A percentile compares a stretch with the other conserved stretches of the same genome.
These are phyloP conservation scores for Torrubiellomyces zombiae DNA, from an alignment of 2,329 filamentous ascomycete genomes.

Conservation along the genomic window DNA sequence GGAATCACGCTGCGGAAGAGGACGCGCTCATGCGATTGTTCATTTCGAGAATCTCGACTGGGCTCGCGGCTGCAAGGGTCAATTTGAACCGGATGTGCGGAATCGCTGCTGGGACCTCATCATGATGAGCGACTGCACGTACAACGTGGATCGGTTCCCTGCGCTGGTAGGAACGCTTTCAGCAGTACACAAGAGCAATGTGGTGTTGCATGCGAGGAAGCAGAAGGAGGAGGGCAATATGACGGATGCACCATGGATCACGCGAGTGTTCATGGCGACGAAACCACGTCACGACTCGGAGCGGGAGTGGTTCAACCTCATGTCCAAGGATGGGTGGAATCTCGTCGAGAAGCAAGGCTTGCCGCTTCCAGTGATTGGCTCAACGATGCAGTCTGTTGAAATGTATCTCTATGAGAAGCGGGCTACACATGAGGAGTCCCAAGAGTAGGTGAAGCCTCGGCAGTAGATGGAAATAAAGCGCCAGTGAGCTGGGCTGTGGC, in stretches of 20 bases:
- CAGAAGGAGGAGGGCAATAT: too few species aligned
- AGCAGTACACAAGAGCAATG: slow-evolving; percentile 25
- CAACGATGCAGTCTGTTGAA: slow-evolving; percentile 28
- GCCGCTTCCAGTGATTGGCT: slow-evolving; percentile 27
- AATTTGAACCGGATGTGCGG: slow-evolving; percentile 23
- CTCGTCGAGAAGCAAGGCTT: slow-evolving; percentile 23
- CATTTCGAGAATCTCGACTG: slow-evolving; percentile 41
- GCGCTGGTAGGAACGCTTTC: slow-evolving; percentile 36
- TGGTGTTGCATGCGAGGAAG: slow-evolving; percentile 7
- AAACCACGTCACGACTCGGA: slow-evolving; percentile 41
- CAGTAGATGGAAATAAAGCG: not conserved
- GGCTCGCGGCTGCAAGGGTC: slow-evolving; percentile 30
- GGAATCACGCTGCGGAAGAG: slow-evolving; percentile 4
- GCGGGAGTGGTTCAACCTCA: slow-evolving; percentile 27
- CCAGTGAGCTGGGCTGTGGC: too few species aligned
- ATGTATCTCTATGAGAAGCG: slow-evolving; percentile 34
- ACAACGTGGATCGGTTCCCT: slow-evolving; percentile 39
- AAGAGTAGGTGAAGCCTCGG: slow-evolving; percentile 3
- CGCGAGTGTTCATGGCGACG: slow-evolving; percentile 35
- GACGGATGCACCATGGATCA: slow-evolving; percentile 9
- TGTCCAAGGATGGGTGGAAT: slow-evolving; percentile 28
- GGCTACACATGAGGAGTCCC: too few species aligned
- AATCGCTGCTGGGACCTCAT: slow-evolving; percentile 32
- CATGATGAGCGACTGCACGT: slow-evolving; percentile 43
- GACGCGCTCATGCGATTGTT: slow-evolving; percentile 11